Evolutionary conservation across 2,329 filamentous ascomycete genomes (phyloP).

Genomic region (Beauveria australis): DNA sequence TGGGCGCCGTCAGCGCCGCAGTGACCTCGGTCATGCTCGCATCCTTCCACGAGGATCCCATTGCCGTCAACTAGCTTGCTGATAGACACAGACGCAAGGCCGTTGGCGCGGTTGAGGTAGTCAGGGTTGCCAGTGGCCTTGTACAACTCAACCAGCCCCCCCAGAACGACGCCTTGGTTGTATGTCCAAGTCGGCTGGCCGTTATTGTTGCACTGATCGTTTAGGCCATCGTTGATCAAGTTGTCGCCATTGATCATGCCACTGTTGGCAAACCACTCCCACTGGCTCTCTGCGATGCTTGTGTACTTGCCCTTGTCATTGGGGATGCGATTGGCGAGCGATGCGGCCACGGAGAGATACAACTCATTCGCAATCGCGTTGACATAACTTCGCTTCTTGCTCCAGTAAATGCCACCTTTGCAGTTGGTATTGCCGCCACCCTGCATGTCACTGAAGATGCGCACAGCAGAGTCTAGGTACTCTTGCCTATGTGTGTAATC

Average conservation of each 20-base stretch:
- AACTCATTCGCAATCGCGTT: constrained; percentile 52
- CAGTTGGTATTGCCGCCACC: constrained; percentile 38
- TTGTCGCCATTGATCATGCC: constrained; percentile 44
- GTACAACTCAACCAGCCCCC: constrained; percentile 43
- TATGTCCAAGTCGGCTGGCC: constrained; percentile 43
- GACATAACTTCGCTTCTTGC: constrained; percentile 42
- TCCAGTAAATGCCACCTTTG: constrained; percentile 49
- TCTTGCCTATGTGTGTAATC: constrained; percentile 42
- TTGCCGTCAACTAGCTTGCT: constrained; percentile 32
- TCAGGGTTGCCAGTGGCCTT: constrained; percentile 31
- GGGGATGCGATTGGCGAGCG: constrained; percentile 41
- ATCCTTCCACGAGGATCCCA: constrained; percentile 37
- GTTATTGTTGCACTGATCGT: constrained; percentile 42
- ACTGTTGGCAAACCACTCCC: constrained; percentile 43
- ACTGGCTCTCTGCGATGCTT: constrained; percentile 39
- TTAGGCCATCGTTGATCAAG: constrained; percentile 47
- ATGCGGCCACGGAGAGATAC: constrained; percentile 44
- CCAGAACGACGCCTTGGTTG: constrained; percentile 51
- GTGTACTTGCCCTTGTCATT: constrained; percentile 32
- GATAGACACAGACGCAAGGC: constrained; percentile 48
- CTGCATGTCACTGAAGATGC: constrained; percentile 50
- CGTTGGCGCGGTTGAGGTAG: constrained; percentile 34
- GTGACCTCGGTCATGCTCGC: constrained; percentile 24
- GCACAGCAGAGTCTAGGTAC: constrained; percentile 45
- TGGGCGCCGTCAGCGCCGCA: constrained; percentile 46